Base-by-base conservation (phyloP, 257 asterid species). In the Solanum etuberosum region DNA sequence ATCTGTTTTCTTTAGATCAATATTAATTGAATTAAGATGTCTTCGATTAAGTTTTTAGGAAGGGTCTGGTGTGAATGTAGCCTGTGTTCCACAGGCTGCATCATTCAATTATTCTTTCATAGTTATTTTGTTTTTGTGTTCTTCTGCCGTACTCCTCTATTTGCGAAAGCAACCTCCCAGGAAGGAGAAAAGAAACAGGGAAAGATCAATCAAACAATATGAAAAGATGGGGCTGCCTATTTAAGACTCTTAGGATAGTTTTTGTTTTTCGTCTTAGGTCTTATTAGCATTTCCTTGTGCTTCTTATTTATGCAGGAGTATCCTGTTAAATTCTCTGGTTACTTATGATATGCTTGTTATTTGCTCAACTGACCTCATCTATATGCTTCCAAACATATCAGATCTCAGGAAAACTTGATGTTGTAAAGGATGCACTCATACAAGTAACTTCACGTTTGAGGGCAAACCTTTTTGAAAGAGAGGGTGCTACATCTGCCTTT, bases 401-500 rank as follows among this genome's bases (percentile, higher is more conserved):
- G 88, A 88, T 88, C 11, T 76, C 88, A 63, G 90, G 90, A 61
- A 88, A 88, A 35, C 88, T 42, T 13, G 88, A 86, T 10, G 76
- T 38, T 20, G 67, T 83, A 25, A 88, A 88, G 84, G 88, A 88
- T 43, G 90, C 90, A 10, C 88, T 88, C 63, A 32, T 80, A 38
- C 90, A 88, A 88, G 90, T 88, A 70, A 88, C 84, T 34, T 88
- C 90, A 48, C 88, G 87, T 25, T 67, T 88, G 74, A 85, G 87
- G 71, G 87, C 80, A 51, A 88, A 88, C 86, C 51, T 88, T 65
- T 88, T 88, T 80, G 88, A 72, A 57, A 85, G 83, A 63, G 90
- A 88, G 72, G 88, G 88, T 20, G 65, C 88, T 25, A 67, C 82
- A 37, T 51, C 88, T 77, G 37, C 88, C 43, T 51, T 85, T 37